These are phyloP conservation scores for Boechera divaricarpa DNA, from an alignment of 345 rosid genomes.

Conservation along the genomic window DNA sequence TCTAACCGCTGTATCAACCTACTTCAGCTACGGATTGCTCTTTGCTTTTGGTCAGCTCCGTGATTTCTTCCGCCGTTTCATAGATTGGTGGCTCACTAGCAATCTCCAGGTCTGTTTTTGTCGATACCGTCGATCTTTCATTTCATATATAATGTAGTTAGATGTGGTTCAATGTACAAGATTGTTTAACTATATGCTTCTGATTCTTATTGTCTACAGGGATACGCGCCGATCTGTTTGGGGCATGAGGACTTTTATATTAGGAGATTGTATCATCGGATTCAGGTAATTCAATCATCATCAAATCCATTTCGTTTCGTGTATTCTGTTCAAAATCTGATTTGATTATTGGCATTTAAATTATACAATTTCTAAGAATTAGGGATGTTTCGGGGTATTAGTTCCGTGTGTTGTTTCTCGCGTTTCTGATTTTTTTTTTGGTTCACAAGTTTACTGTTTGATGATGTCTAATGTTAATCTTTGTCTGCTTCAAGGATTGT, in stretches of 20 bases:
- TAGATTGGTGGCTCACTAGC: slow-evolving; percentile 55
- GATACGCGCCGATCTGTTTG: slow-evolving; percentile 89
- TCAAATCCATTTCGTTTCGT: background rate
- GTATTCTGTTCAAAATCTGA: background rate
- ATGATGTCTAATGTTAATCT: slow-evolving; percentile 11
- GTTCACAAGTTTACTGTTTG: background rate
- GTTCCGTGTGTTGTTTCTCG: too few relatives aligned
- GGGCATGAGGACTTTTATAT: slow-evolving; percentile 85
- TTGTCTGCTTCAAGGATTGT: slow-evolving; percentile 60
- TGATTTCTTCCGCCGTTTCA: slow-evolving; percentile 66
- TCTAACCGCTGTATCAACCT: slow-evolving; percentile 66
- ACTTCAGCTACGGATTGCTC: slow-evolving; percentile 74
- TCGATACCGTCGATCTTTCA: background rate
- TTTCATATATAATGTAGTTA: background rate
- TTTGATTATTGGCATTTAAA: background rate
- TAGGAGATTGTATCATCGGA: slow-evolving; percentile 80
- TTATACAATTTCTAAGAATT: background rate
- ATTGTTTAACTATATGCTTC: background rate
- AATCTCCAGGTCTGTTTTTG: slow-evolving; percentile 55
- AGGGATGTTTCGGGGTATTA: background rate
- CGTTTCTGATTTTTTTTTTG: too few relatives aligned
- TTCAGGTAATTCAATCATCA: slow-evolving; percentile 58
- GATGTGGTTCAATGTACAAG: background rate
- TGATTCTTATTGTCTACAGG: slow-evolving; percentile 45
- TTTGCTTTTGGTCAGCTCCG: slow-evolving; percentile 75